Base-by-base conservation (phyloP, 345 rosid genomes). In the Linum tenue region DNA sequence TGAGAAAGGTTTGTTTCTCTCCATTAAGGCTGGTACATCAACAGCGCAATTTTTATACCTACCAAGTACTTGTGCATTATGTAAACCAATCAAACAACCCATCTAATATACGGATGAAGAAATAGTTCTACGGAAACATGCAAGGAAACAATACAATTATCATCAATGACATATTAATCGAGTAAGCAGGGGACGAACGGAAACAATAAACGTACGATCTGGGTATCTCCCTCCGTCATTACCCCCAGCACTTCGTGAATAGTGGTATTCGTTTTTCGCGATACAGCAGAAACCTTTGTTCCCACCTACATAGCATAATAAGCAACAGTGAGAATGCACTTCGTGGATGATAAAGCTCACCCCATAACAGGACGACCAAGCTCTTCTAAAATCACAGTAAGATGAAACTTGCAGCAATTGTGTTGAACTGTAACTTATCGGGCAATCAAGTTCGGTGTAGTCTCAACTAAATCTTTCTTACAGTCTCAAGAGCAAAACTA, bases 181-280 rank as follows among this genome's bases (percentile, higher is more conserved):
- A 9, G 53, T 12, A 9, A 9, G 53, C 53, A 59, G 39, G 17
- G 17, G 68, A 57, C 12, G 31, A 10, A 15, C 56, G 37, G 3
- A 55, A 73, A 60, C 31, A 50, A 68, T 41, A 60, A 73, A 68
- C 86, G 64, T 83, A 90, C 99, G 3, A 88, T 81, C 84, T 94
- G 97, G 56, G 92, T 85, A 36, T 86, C 86, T 22, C 75, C 91
- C 76, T 78, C 76, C 7, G 96, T 94, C 91, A 85, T 82, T 53
- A 87, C 95, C 73, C 96, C 97, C 38, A 95, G 73, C 38, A 88
- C 91, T 85, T 94, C 99, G 78, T 94, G 95, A 37, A 83, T 86
- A 5, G 97, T 94, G 57, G 99, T 94, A 75, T 94, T 94, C 8
- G 97, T 91, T 78, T 94, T 94, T 73, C 96, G 80, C 2, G 99